Evolutionary conservation across 2,329 filamentous ascomycete species (phyloP), one percentile per base, ranked within the genome.

Genomic region (Diaporthe citrichinensis): DNA sequence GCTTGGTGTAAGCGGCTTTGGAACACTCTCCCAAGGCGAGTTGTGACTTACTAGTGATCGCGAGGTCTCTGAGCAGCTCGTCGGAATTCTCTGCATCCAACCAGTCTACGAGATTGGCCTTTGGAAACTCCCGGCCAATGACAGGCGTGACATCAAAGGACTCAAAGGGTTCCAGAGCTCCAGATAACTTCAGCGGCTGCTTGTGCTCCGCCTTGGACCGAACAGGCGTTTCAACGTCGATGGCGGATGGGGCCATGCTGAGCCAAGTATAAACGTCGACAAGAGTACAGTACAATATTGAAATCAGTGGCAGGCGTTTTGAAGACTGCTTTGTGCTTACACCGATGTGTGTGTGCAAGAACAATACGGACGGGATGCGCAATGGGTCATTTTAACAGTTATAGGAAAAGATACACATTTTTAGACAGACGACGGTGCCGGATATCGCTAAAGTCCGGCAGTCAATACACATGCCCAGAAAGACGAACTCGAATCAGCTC

Each of bases 31-130:
- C 15, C 39, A 10, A 31, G 20, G 14, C 12, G 17, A 14, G 5
- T 17, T 20, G 23, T 7, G 7, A 76, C 86, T 78, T 84, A 93
- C 92, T 89, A 1, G 90, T 93, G 76, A 94, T 91, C 49, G 92
- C 93, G 0, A 95, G 85, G 78, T 94, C 93, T 0, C 90, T 88
- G 34, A 94, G 81, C 28, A 93, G 84, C 59, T 91, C 89, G 71
- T 94, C 92, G 0, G 90, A 86, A 80, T 94, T 92, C 0, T 89
- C 85, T 0, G 90, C 89, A 39, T 90, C 84, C 8, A 94, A 85
- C 78, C 89, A 88, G 46, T 94, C 91, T 8, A 88, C 88, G 0
- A 93, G 85, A 77, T 92, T 89, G 46, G 89, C 86, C 20, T 86
- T 87, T n/a, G 88, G 85, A 77, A 88, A 93, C 79, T 93, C 92